A percentile compares a stretch with the other conserved stretches of the same genome.
phyloP scores from a whole-genome alignment of 2,329 filamentous ascomycete genomes.

The Claviceps sp. region DNA sequence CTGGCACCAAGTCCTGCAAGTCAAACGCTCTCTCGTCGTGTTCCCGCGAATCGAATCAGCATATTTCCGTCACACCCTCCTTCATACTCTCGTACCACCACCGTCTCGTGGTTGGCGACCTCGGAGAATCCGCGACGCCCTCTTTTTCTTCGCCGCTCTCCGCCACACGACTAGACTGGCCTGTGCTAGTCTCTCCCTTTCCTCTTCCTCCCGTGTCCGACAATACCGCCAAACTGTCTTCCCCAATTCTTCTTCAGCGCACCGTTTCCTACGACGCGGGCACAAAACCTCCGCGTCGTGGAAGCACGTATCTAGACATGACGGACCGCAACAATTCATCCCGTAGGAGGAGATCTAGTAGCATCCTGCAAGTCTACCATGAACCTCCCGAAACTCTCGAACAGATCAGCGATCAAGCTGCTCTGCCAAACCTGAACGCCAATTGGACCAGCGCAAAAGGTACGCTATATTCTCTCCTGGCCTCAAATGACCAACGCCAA shows the following conservation, averaged over 20 bases:
- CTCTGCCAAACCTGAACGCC: slow-evolving; percentile 88
- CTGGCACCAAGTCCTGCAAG: not conserved
- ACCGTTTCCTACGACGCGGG: slow-evolving; percentile 86
- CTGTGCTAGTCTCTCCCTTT: slow-evolving; percentile 6
- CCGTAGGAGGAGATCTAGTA: slow-evolving; percentile 88
- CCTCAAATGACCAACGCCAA: too few relatives aligned
- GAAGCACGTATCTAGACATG: slow-evolving; percentile 47
- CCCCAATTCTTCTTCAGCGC: slow-evolving; percentile 72
- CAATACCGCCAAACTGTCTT: slow-evolving; percentile 94
- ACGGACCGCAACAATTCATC: slow-evolving; percentile 49
- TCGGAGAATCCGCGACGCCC: slow-evolving; percentile 3
- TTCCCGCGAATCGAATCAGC: not conserved
- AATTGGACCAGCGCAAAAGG: slow-evolving; percentile 99
- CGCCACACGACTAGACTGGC: slow-evolving; percentile 3
- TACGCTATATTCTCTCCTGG: slow-evolving; percentile 29
- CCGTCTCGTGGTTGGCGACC: not conserved
- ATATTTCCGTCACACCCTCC: not conserved
- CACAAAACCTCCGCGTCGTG: slow-evolving; percentile 53
- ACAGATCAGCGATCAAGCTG: slow-evolving; percentile 93
- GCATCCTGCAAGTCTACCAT: slow-evolving; percentile 82
- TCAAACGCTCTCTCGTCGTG: not conserved
- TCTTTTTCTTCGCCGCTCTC: slow-evolving; percentile 3
- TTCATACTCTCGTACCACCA: not conserved
- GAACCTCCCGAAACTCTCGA: slow-evolving; percentile 94
- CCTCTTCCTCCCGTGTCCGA: slow-evolving; percentile 10